Evolutionary conservation across 345 rosid genomes (phyloP).

Genomic region (Diplotaxis tenuifolia): DNA sequence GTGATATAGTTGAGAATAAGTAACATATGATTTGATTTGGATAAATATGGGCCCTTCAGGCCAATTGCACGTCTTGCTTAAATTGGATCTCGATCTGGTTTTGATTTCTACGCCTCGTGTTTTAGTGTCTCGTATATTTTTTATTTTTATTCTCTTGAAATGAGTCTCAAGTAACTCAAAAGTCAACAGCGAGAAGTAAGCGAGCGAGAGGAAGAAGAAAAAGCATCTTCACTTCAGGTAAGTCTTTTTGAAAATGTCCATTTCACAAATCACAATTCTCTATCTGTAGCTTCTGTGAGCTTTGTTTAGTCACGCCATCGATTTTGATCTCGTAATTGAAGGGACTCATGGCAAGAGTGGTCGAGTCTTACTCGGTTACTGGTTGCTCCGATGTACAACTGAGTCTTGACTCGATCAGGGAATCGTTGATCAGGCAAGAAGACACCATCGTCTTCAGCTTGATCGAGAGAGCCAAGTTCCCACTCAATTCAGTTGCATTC

Average conservation of each 20-base stretch:
- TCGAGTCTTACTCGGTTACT: constrained; percentile 19
- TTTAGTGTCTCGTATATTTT: neutral
- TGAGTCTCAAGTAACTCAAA: neutral
- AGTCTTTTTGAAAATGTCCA: neutral
- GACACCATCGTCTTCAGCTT: constrained; percentile 69
- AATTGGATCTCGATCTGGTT: neutral
- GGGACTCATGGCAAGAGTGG: constrained; percentile 29
- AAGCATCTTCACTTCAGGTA: neutral
- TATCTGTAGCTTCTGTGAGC: neutral
- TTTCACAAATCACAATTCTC: neutral
- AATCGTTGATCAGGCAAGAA: constrained; percentile 75
- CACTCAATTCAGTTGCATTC: constrained; percentile 47
- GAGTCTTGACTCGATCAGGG: constrained; percentile 59
- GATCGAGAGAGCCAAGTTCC: constrained; percentile 76
- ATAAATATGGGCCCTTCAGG: neutral
- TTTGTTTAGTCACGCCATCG: neutral
- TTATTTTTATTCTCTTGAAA: neutral
- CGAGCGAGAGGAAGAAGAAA: constrained; percentile 15
- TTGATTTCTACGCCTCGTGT: neutral
- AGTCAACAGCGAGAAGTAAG: neutral
- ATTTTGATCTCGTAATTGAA: neutral
- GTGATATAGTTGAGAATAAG: too few species aligned
- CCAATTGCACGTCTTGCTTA: neutral
- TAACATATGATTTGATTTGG: neutral
- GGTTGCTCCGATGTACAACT: constrained; percentile 4